Percentiles rank a stretch among this genome's conserved stretches.
phyloP scores from a whole-genome alignment of 352 stramenopile genomes.

The Pythium folliculosum region DNA sequence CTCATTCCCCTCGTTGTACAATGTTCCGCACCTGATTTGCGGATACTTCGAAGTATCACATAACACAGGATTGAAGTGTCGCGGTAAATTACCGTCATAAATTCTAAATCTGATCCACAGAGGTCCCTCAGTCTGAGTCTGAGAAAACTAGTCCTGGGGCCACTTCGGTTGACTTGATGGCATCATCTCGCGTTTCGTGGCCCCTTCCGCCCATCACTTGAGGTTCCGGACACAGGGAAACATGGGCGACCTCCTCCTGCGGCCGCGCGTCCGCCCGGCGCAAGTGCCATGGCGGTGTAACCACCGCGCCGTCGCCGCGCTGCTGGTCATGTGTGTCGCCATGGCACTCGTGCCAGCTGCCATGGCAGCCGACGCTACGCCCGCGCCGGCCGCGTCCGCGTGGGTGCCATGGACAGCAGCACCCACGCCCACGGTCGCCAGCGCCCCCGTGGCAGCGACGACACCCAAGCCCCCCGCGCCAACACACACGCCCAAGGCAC shows the following conservation, averaged over 20 bases:
- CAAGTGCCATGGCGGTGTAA: not conserved
- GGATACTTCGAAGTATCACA: conserved; percentile 8
- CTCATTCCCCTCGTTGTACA: conserved; percentile 10
- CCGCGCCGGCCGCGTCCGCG: conserved; percentile 3
- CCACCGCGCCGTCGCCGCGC: not conserved
- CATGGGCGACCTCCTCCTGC: not conserved
- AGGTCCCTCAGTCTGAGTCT: conserved; percentile 12
- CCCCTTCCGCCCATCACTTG: conserved; percentile 10
- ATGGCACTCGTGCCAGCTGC: not conserved
- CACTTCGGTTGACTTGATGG: not conserved
- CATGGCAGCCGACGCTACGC: not conserved
- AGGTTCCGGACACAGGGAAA: not conserved
- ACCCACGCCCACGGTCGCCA: not conserved
- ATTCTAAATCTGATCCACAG: not conserved
- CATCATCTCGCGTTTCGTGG: conserved; percentile 2
- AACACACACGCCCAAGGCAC: not conserved
- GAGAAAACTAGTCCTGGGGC: not conserved
- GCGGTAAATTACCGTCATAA: conserved; percentile 9
- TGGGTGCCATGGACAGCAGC: conserved; percentile 18
- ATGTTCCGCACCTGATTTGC: conserved; percentile 16
- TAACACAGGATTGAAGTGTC: conserved; percentile 15
- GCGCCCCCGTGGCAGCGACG: not conserved
- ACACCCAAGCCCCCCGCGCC: not conserved
- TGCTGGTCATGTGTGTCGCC: not conserved
- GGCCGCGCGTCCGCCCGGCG: no score